Evolutionary conservation across 1,139 yeast species (phyloP), one percentile per base, ranked within the genome.

Genomic region (Taiozyma onychis): DNA sequence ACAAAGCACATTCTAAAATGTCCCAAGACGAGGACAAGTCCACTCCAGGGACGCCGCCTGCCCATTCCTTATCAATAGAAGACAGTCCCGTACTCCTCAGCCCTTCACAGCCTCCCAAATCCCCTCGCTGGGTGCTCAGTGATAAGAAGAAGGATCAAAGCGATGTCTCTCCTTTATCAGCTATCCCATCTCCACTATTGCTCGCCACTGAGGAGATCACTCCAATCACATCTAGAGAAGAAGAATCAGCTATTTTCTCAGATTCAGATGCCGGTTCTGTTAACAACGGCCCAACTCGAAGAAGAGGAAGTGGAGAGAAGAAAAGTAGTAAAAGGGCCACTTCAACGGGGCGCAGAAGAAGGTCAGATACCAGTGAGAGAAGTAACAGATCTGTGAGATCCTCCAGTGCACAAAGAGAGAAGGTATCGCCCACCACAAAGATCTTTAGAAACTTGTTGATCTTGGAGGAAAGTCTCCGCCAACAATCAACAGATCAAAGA

Each of bases 381-480:
- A 59, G 57, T 45, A 56, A 51, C 26, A 54, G 51, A 7, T 57
- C 62, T 10, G 32, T 58, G 54, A 63, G 61, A 51, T 65, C 57
- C 44, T 63, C 51, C 48, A 66, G 56, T 42, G 54, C 48, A 51
- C 57, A 54, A 9, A 50, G 60, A 41, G 63, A 56, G 8, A 57
- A 58, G 35, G 49, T 59, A 30, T 66, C 88, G 1, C 79, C 83
- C 8, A 78, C 88, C 0, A 86, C 93, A 4, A 83, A 83, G 69
- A 80, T 86, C 24, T 88, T 86, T 62, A 77, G 96, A 48, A 89
- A 90, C 65, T 68, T 93, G 57, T 73, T 93, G 46, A 85, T 91
- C 27, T 66, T 90, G 48, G 99, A 93, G 66, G 96, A 90, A 63
- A 84, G 88, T 52, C 70, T 91, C 48, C 75, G 97, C 43, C 83